A percentile compares a stretch with the other conserved stretches of the same genome.
Evolutionary conservation across 805 yeast genomes (phyloP).

Genomic region (Kodamaea fukazawae): DNA sequence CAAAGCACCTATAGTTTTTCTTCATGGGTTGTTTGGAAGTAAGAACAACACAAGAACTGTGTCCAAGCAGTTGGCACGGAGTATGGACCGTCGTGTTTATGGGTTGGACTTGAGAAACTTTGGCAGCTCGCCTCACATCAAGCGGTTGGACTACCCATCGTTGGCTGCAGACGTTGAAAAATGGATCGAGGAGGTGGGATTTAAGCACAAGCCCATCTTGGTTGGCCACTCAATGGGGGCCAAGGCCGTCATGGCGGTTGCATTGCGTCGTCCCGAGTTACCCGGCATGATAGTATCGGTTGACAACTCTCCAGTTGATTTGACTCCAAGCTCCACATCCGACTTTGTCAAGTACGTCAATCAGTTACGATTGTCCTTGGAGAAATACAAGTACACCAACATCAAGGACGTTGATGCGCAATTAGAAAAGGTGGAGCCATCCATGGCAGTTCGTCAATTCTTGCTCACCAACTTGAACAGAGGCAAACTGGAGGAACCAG

Average conservation of each 20-base stretch:
- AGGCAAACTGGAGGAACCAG: conserved; percentile 37
- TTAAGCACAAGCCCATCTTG: conserved; percentile 50
- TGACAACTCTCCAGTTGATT: conserved; percentile 85
- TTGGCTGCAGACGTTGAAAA: conserved; percentile 82
- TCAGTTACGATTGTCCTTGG: conserved; percentile 58
- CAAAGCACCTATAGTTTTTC: conserved; percentile 64
- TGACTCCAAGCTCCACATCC: conserved; percentile 43
- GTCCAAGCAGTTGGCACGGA: conserved; percentile 53
- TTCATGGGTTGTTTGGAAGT: conserved; percentile 90
- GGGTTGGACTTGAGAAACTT: conserved; percentile 84
- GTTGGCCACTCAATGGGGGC: conserved; percentile 94
- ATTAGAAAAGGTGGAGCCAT: conserved; percentile 60
- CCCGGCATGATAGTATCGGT: conserved; percentile 68
- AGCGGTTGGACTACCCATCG: conserved; percentile 71
- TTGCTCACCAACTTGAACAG: conserved; percentile 64
- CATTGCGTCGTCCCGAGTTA: conserved; percentile 62
- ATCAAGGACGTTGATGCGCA: conserved; percentile 67
- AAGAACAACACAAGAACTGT: conserved; percentile 77
- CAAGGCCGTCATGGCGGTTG: conserved; percentile 85
- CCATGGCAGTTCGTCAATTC: conserved; percentile 67
- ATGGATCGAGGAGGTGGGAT: conserved; percentile 51
- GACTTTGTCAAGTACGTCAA: conserved; percentile 67
- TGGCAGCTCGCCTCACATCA: conserved; percentile 83
- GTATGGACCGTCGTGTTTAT: conserved; percentile 55
- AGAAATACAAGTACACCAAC: conserved; percentile 42